Base-by-base conservation (phyloP, 257 asterid genomes). In the Coffea eugenioides region DNA sequence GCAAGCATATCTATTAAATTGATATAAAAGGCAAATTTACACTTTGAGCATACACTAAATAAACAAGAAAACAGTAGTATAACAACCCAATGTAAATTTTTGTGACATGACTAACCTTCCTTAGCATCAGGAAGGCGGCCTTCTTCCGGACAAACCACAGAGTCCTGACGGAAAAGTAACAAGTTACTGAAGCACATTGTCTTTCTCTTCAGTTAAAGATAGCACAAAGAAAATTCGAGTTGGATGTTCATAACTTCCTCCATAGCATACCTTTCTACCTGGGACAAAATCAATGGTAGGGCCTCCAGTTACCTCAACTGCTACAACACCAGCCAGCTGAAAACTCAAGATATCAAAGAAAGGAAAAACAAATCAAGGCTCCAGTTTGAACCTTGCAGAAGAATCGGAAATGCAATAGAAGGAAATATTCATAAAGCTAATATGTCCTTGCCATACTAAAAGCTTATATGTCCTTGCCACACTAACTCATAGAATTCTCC, bases 251-350 rank as follows among this genome's bases (percentile, higher is more conserved):
- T n/a, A 43, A 6, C 68, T 59, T 45, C 34, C 15, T 23, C 2
- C 13, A 31, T 49, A n/a, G 43, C 79, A 39, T 86, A 91, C 98
- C 97, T 90, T 91, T 85, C 98, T 86, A 64, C 98, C 98, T 2
- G 94, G 89, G 81, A 84, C 89, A 82, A 94, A 92, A 77, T 87
- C 90, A 75, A 92, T 70, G 39, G 86, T 79, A 61, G 98, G 98
- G 71, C 98, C 98, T 77, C 97, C 98, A 34, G 97, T 92, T 68
- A 89, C 83, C 85, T 94, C 98, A 78, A 94, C 94, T 18, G 98
- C 97, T 82, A 94, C 95, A 21, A 92, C 91, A 51, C 98, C 98
- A 73, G 97, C 97, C 64, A 94, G 94, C 98, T 94, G 88, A 84
- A 77, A 83, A 51, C 23, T 54, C 82, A 45, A 31, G 34, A 76